phyloP scores from a whole-genome alignment of 495 filamentous ascomycete genomes.

The Hypoxylon crocopeplum region DNA sequence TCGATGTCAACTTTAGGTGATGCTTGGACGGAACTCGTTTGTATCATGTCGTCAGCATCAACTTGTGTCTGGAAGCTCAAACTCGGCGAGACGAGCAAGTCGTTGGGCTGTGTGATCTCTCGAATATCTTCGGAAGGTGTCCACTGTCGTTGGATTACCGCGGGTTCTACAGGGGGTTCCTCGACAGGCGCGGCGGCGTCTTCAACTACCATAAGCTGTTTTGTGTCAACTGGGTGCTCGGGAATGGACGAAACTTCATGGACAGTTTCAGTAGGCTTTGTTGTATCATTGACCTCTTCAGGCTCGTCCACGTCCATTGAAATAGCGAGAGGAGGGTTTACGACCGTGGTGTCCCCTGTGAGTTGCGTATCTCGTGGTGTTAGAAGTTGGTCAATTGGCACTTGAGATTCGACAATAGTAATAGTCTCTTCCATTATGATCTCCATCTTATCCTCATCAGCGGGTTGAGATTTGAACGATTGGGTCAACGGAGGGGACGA shows the following conservation, averaged over 20 bases:
- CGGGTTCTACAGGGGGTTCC: not conserved
- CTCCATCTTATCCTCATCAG: conserved; percentile 5
- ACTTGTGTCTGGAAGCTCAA: conserved; percentile 33
- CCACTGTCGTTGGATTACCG: not conserved
- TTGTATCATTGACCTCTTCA: not conserved
- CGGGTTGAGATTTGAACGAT: conserved; percentile 17
- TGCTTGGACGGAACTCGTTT: conserved; percentile 7
- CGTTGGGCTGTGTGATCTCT: not conserved
- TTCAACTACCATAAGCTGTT: not conserved
- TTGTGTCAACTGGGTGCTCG: not conserved
- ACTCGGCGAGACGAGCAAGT: conserved; percentile 11
- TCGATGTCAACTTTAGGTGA: not conserved
- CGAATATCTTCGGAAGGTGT: not conserved
- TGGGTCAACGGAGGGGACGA: conserved; percentile 32
- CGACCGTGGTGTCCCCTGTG: not conserved
- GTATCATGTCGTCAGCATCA: conserved; percentile 9
- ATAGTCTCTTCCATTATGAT: conserved; percentile 3
- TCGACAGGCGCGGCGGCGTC: not conserved
- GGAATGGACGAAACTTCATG: not conserved
- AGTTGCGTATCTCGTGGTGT: conserved; percentile 36
- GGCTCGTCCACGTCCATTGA: conserved; percentile 15
- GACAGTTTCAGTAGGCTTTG: not conserved
- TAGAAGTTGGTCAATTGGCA: conserved; percentile 20
- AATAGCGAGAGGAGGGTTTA: not conserved
- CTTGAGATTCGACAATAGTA: conserved; percentile 1